Conservation (phyloP, 768 basidiomycete species). For the Mycena metata region DNA sequence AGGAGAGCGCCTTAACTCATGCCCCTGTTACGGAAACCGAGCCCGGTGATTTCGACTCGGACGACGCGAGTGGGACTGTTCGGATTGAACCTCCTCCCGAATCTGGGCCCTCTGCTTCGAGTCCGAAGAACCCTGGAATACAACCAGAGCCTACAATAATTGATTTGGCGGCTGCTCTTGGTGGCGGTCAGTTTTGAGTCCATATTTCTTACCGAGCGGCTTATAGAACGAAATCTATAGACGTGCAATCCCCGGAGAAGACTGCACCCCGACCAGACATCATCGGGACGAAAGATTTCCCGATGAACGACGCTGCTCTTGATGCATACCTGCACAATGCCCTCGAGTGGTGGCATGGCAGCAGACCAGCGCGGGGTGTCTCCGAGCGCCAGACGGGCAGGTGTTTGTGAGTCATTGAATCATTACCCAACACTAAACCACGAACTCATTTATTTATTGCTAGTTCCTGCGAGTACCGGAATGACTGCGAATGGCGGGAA, state of each 20-base stretch:
- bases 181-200: background rate
- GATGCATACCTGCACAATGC: constrained; percentile 66
- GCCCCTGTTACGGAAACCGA: background rate
- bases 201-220: no score
- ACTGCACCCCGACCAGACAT: constrained; percentile 49
- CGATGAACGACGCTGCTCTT: constrained; percentile 65
- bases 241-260: background rate
- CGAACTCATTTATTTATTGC: background rate
- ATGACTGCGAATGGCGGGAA: constrained; percentile 87
- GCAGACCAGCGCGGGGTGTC: constrained; percentile 79
- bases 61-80: background rate
- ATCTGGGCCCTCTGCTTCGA: background rate
- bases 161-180: background rate
- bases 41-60: background rate
- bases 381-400: constrained; percentile 67
- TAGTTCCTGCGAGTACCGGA: constrained; percentile 80
- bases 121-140: background rate
- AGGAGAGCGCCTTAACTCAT: background rate
- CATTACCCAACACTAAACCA: constrained; percentile 5
- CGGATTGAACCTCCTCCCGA: background rate
- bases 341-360: constrained; percentile 83
- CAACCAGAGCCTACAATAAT: background rate
- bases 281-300: constrained; percentile 76
- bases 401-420: constrained; percentile 70
- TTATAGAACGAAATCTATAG: no score